Evolutionary conservation across 75 land plant species (phyloP).

Genomic region (Cryptomeria japonica): DNA sequence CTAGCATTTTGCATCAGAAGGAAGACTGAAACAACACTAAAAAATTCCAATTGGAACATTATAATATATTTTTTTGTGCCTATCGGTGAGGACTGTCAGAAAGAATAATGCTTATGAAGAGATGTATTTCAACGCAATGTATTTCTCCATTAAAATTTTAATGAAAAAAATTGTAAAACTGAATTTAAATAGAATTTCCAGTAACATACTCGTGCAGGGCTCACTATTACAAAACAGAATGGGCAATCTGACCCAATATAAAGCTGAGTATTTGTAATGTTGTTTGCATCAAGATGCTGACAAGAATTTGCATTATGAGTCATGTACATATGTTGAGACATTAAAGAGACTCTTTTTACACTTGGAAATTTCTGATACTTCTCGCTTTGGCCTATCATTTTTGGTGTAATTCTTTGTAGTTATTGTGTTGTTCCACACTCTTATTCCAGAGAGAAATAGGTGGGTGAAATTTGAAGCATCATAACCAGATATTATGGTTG

Average conservation of each 20-base stretch:
- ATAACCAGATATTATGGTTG: conserved; percentile 1
- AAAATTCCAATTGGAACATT: not conserved
- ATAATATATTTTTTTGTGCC: conserved; percentile 3
- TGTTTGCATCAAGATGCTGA: conserved; percentile 5
- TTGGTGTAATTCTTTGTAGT: conserved; percentile 1
- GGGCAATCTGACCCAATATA: not conserved
- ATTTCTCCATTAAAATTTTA: not conserved
- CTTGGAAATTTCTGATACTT: not conserved
- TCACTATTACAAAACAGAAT: not conserved
- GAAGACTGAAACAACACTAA: conserved; percentile 32
- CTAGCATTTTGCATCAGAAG: conserved; percentile 54
- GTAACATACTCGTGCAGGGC: not conserved
- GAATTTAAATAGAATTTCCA: conserved; percentile 7
- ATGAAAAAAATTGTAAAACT: not conserved
- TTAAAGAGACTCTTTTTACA: not conserved
- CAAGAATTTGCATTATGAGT: not conserved
- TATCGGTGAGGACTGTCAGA: not conserved
- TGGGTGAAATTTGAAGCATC: not conserved
- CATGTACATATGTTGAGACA: not conserved
- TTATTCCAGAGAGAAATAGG: not conserved
- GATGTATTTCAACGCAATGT: not conserved
- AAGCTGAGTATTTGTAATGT: not conserved
- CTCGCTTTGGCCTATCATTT: not conserved
- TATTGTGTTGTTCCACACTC: not conserved
- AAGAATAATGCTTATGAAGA: not conserved